Evolutionary conservation across 2,329 filamentous ascomycete genomes (phyloP).

Genomic region (Ophiostoma novo-ulmi): DNA sequence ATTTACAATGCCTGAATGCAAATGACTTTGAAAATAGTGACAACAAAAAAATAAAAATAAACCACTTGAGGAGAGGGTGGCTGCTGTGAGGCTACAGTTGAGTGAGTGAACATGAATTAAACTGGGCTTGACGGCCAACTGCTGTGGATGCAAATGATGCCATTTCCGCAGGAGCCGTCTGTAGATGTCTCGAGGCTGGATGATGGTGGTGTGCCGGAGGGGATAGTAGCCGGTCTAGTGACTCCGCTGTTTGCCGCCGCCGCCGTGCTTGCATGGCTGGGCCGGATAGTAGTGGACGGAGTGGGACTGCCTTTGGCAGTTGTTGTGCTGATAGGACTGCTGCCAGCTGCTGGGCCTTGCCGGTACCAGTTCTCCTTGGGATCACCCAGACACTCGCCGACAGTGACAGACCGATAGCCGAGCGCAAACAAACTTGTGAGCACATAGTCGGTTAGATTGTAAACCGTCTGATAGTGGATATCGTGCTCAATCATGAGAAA

Average conservation of each 20-base stretch:
- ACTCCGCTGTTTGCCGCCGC: neutral
- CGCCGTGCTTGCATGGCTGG: neutral
- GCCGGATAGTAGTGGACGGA: neutral
- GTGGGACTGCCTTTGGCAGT: neutral
- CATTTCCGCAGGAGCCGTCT: neutral
- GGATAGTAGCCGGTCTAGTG: neutral
- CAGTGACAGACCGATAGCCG: slow-evolving; percentile 46
- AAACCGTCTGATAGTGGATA: neutral
- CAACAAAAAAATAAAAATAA: no score
- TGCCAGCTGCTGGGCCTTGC: slow-evolving; percentile 1
- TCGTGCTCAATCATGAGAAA: neutral
- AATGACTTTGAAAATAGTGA: no score
- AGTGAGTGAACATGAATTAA: neutral
- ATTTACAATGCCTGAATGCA: neutral
- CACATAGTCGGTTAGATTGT: neutral
- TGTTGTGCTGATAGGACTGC: neutral
- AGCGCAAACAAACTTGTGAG: slow-evolving; percentile 36
- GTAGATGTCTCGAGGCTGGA: neutral
- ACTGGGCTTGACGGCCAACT: neutral
- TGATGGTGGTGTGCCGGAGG: neutral
- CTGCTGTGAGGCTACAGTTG: neutral
- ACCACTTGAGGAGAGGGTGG: no score
- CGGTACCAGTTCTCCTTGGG: slow-evolving; percentile 51
- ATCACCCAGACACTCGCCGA: slow-evolving; percentile 52
- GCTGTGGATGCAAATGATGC: neutral